Evolutionary conservation across 345 rosid species (phyloP).

Genomic region (Acer yangbiense): DNA sequence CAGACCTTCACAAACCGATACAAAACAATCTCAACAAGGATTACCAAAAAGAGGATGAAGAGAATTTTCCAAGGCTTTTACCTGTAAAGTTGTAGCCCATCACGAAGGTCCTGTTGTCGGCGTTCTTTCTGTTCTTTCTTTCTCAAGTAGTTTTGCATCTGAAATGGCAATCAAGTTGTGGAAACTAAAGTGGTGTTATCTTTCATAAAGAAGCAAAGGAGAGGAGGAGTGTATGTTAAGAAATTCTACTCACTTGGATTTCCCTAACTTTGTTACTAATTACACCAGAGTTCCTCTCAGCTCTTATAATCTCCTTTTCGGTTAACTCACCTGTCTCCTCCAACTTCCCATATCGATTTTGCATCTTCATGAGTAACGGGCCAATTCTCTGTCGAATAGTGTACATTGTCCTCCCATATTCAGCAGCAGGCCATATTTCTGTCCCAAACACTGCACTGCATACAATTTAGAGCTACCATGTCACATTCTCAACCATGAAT

Average conservation of each 20-base stretch:
- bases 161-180: conserved; percentile 25
- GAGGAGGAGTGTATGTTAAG: neutral
- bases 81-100: conserved; percentile 81
- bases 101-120: conserved; percentile 78
- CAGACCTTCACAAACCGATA: conserved; percentile 47
- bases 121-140: conserved; percentile 76
- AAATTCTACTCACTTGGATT: conserved; percentile 66
- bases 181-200: conserved; percentile 16
- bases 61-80: conserved; percentile 21
- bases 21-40: neutral
- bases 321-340: conserved; percentile 75
- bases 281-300: conserved; percentile 91
- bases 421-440: conserved; percentile 99
- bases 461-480: conserved; percentile 32
- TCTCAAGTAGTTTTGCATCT: conserved; percentile 80
- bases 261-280: conserved; percentile 83
- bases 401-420: conserved; percentile 97
- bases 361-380: conserved; percentile 88
- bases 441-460: conserved; percentile 99
- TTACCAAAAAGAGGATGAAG: neutral
- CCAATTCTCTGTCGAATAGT: conserved; percentile 93
- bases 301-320: conserved; percentile 90
- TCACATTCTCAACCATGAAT: conserved; percentile 28
- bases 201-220: neutral
- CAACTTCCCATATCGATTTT: conserved; percentile 71